A percentile compares a stretch with the other conserved stretches of the same genome.
Evolutionary conservation across 2,329 filamentous ascomycete genomes (phyloP).

Genomic region (Ceratocystis lukuohia): DNA sequence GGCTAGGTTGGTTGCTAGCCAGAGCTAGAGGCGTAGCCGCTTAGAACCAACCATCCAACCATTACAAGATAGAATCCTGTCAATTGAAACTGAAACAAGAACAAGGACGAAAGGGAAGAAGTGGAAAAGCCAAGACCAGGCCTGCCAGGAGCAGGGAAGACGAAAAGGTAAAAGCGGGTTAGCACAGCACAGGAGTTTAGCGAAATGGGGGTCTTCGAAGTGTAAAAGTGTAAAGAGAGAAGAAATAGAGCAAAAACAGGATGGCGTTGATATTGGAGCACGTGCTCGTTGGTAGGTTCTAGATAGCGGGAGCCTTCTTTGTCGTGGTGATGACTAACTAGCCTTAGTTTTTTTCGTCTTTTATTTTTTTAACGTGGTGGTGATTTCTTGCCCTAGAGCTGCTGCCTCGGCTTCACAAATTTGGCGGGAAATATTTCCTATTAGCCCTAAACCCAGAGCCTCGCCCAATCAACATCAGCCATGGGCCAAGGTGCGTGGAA

Average conservation of each 20-base stretch:
- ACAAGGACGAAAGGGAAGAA: not conserved
- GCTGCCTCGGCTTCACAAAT: too few species aligned
- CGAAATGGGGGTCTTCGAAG: not conserved
- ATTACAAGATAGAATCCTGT: constrained; percentile 3
- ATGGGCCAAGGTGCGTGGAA: too few species aligned
- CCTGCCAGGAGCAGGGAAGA: not conserved
- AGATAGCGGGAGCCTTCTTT: not conserved
- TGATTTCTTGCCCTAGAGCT: too few species aligned
- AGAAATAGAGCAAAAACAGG: not conserved
- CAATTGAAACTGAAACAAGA: constrained; percentile 2
- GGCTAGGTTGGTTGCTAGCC: not conserved
- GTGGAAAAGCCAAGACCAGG: not conserved
- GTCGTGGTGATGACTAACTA: not conserved
- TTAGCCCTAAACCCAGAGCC: too few species aligned
- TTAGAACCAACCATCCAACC: not conserved
- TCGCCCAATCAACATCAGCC: too few species aligned
- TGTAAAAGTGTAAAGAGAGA: not conserved
- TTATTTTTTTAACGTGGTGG: too few species aligned
- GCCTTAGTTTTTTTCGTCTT: too few species aligned
- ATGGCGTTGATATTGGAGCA: not conserved
- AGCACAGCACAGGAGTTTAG: not conserved
- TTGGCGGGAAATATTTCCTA: too few species aligned
- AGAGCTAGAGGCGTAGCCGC: not conserved
- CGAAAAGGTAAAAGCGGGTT: not conserved
- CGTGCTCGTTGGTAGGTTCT: not conserved